Evolutionary conservation across 163 green algal species (phyloP).

Genomic region (Volvox carteri): DNA sequence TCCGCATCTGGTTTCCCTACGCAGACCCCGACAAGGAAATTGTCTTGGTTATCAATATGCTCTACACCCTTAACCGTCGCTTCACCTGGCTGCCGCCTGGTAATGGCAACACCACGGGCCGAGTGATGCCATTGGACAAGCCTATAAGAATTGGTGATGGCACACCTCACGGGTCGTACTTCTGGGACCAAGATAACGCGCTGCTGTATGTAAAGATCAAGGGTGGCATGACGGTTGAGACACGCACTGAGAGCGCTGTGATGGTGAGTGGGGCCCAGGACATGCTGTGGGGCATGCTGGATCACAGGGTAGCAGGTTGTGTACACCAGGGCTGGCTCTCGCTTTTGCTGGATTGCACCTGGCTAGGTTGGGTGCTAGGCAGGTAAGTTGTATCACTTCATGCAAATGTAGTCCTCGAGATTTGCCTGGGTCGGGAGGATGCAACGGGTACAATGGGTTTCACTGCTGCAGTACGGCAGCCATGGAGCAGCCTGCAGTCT

Average conservation of each 20-base stretch:
- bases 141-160: slow-evolving; percentile 62
- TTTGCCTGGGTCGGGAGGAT: too few species aligned
- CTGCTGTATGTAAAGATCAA: slow-evolving; percentile 67
- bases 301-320: too few species aligned
- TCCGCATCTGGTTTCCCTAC: slow-evolving; percentile 67
- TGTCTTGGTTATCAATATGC: slow-evolving; percentile 63
- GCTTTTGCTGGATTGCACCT: too few species aligned
- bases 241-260: slow-evolving; percentile 69
- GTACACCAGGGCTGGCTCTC: too few species aligned
- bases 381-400: too few species aligned
- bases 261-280: slow-evolving; percentile 12
- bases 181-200: slow-evolving; percentile 68
- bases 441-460: too few species aligned
- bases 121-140: slow-evolving; percentile 12
- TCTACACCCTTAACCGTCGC: slow-evolving; percentile 56
- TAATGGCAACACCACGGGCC: slow-evolving; percentile 11
- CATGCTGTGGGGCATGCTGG: too few species aligned
- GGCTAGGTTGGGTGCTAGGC: too few species aligned
- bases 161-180: slow-evolving; percentile 65
- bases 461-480: too few species aligned
- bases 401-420: too few species aligned
- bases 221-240: slow-evolving; percentile 54
- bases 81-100: slow-evolving; percentile 57
- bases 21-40: slow-evolving; percentile 53
- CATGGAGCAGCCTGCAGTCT: too few species aligned